These are phyloP conservation scores for Salvia hispanica DNA, from an alignment of 257 asterid genomes.

Conservation along the genomic window DNA sequence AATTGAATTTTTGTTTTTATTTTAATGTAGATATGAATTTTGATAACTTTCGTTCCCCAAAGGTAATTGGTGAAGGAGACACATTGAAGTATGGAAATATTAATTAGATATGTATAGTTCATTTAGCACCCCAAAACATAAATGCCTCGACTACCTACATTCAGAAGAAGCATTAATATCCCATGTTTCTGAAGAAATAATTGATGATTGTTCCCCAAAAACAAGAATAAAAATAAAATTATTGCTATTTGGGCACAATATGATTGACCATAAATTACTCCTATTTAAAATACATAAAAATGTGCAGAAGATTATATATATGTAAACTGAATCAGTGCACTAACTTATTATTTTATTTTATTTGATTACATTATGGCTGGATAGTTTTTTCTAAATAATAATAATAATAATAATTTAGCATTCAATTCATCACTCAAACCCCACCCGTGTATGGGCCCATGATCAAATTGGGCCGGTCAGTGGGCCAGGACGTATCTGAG, in stretches of 20 bases:
- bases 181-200: background rate
- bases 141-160: constrained; percentile 17
- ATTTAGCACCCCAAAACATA: constrained; percentile 14
- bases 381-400: too few relatives aligned
- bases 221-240: too few relatives aligned
- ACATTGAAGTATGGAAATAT: constrained; percentile 9
- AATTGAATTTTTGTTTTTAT: too few relatives aligned
- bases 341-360: too few relatives aligned
- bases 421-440: constrained; percentile 16
- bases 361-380: too few relatives aligned
- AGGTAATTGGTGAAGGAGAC: background rate
- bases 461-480: constrained; percentile 36
- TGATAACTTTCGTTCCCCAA: background rate
- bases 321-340: too few relatives aligned
- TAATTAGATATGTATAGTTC: background rate
- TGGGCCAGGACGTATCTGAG: constrained; percentile 46
- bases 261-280: too few relatives aligned
- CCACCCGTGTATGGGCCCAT: constrained; percentile 38
- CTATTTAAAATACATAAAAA: too few relatives aligned
- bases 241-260: too few relatives aligned
- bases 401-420: constrained; percentile 10
- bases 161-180: constrained; percentile 15
- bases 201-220: constrained; percentile 8
- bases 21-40: too few relatives aligned
- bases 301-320: too few relatives aligned